Conservation (phyloP, 495 filamentous ascomycete species). For the Penicillium cosmopolitanum region DNA sequence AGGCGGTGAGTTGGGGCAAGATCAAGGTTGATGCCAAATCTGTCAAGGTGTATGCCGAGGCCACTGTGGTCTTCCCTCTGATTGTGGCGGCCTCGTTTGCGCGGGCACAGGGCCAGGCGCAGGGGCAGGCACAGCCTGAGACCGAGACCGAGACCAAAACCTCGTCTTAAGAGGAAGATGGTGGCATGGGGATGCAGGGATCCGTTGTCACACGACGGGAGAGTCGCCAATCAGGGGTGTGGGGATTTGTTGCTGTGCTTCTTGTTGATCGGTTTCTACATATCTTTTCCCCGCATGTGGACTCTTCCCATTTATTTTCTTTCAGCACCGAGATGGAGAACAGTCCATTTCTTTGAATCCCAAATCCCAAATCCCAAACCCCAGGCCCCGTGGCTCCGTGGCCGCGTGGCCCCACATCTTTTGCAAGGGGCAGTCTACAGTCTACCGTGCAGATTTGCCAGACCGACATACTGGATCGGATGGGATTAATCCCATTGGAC, state of each 20-base stretch:
- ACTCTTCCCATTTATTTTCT: too few relatives aligned
- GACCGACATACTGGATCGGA: conserved; percentile 1
- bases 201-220: conserved; percentile 14
- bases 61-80: conserved; percentile 88
- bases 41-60: conserved; percentile 94
- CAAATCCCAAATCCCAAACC: too few relatives aligned
- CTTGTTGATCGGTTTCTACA: background rate
- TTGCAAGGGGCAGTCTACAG: background rate
- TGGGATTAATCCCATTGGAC: background rate
- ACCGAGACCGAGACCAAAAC: conserved; percentile 10
- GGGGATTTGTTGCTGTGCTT: background rate
- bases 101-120: conserved; percentile 21
- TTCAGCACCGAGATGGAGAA: background rate
- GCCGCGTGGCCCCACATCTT: background rate
- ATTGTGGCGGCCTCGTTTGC: conserved; percentile 96
- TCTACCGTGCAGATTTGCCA: background rate
- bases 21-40: conserved; percentile 84
- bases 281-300: background rate
- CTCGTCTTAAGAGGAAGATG: background rate
- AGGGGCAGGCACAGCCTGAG: background rate
- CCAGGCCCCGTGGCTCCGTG: too few relatives aligned
- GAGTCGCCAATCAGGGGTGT: conserved; percentile 8
- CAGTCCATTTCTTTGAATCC: too few relatives aligned
- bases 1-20: conserved; percentile 98
- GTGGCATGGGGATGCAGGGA: conserved; percentile 22